These are phyloP conservation scores for Cladophialophora bantiana DNA, from an alignment of 2,329 filamentous ascomycete genomes.

Conservation along the genomic window DNA sequence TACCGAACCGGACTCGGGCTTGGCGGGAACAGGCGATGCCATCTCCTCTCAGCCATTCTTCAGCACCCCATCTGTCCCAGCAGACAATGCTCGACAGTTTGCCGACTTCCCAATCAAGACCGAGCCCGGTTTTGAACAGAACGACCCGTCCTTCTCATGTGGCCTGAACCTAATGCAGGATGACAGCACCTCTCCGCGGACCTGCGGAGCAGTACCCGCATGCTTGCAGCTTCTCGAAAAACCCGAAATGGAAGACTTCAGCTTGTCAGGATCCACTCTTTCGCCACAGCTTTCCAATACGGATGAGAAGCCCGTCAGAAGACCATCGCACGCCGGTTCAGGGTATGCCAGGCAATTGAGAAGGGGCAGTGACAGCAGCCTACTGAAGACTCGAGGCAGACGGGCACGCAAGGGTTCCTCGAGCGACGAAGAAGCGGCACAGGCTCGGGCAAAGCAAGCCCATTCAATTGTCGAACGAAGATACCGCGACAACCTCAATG, in stretches of 20 bases:
- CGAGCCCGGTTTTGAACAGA: conserved; percentile 24
- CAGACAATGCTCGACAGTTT: conserved; percentile 19
- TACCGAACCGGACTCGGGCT: conserved; percentile 25
- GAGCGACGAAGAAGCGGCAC: conserved; percentile 32
- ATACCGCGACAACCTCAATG: conserved; percentile 41
- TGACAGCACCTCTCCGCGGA: conserved; percentile 13
- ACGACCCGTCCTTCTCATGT: conserved; percentile 13
- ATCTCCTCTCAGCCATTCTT: conserved; percentile 19
- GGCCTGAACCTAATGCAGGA: conserved; percentile 1
- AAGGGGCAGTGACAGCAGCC: background rate
- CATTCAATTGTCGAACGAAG: conserved; percentile 39
- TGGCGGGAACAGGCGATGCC: conserved; percentile 22
- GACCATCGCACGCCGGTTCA: background rate
- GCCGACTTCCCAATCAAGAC: conserved; percentile 26
- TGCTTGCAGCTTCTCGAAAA: conserved; percentile 29
- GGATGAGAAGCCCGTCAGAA: background rate
- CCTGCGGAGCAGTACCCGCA: conserved; percentile 21
- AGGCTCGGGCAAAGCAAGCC: conserved; percentile 37
- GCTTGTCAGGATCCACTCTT: background rate
- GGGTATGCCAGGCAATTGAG: background rate
- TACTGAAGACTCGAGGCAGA: conserved; percentile 29
- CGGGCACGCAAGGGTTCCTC: conserved; percentile 27
- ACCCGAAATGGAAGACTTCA: conserved; percentile 34
- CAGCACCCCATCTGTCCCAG: conserved; percentile 16
- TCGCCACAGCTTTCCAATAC: background rate